Evolutionary conservation across 176 grass and related monocot species (phyloP), one percentile per base, ranked within the genome.

Genomic region (Coix lacrymajobi): DNA sequence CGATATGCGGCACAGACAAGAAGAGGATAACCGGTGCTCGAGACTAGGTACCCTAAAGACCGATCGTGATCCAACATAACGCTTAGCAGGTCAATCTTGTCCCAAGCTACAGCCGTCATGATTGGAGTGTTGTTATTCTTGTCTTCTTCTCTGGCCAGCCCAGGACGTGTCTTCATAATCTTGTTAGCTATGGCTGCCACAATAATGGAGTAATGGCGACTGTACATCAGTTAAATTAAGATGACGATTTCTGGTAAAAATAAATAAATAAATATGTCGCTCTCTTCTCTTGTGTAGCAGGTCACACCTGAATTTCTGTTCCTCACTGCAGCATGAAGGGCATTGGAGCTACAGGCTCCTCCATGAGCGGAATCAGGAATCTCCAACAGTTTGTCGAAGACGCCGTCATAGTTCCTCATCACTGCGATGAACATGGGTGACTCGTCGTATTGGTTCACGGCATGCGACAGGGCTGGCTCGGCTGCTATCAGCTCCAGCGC

Each of bases 341-440:
- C 66, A 64, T 73, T 86, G 2, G 0, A 20, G 37, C 25, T 24
- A 6, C 1, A 1, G 11, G 25, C 0, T 80, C 80, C 86, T 2
- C 4, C 1, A 25, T 65, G 16, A 15, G 39, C 46, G 3, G 73
- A 56, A 37, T 9, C 0, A 6, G 43, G 30, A 26, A 15, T 49
- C 5, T 28, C 1, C 11, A 80, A 4, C 6, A 49, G 36, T 11
- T 26, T 64, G 8, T 66, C 0, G 3, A n/a, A 48, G 0, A 88
- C 62, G 13, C 73, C 28, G 0, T 1, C 9, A 15, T 79, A 79
- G 19, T 10, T 19, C n/a, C 80, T 89, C 72, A 15, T 64, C 4
- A 25, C 81, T 0, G 81, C 87, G 0, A 75, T 29, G 52, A 19
- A 85, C 81, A 89, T 45, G 0, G 87, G 74, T 3, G 87, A 89